phyloP scores from a whole-genome alignment of 73 alveolate genomes.

The Tetrahymena malaccensis region DNA sequence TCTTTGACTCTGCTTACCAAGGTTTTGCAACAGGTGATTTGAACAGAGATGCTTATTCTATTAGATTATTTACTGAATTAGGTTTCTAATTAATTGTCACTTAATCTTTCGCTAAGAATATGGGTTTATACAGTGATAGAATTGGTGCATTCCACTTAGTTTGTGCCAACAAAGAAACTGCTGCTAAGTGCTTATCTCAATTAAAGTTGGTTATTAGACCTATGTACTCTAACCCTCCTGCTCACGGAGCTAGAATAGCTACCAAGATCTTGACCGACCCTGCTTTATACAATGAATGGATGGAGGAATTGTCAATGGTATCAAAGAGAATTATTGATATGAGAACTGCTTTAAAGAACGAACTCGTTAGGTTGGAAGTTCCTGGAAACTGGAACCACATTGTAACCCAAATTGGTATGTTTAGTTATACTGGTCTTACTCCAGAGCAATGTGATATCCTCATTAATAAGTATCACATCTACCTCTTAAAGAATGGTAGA shows the following conservation, averaged over 20 bases:
- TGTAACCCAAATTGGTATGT: slow-evolving; percentile 89
- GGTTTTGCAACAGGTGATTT: slow-evolving; percentile 94
- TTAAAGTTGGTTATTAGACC: slow-evolving; percentile 75
- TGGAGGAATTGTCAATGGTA: slow-evolving; percentile 70
- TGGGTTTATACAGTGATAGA: slow-evolving; percentile 95
- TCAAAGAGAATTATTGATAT: slow-evolving; percentile 80
- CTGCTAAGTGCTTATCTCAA: slow-evolving; percentile 66
- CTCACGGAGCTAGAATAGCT: slow-evolving; percentile 90
- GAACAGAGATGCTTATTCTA: slow-evolving; percentile 89
- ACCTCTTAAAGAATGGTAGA: slow-evolving; percentile 81
- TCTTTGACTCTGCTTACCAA: slow-evolving; percentile 94
- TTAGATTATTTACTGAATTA: slow-evolving; percentile 69
- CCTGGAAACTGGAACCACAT: slow-evolving; percentile 91
- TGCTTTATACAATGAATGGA: slow-evolving; percentile 69
- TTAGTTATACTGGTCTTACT: slow-evolving; percentile 91
- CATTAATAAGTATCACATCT: slow-evolving; percentile 78
- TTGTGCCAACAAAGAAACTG: slow-evolving; percentile 71
- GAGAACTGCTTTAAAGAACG: slow-evolving; percentile 70
- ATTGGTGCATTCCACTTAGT: slow-evolving; percentile 88
- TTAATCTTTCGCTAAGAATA: slow-evolving; percentile 92
- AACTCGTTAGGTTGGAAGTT: slow-evolving; percentile 56
- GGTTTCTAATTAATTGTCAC: slow-evolving; percentile 87
- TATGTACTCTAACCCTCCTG: slow-evolving; percentile 92
- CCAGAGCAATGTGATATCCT: slow-evolving; percentile 80
- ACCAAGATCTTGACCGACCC: slow-evolving; percentile 68